Percentiles rank a stretch among this genome's conserved stretches.
These are phyloP conservation scores for Halophytophthora polymorphica DNA, from an alignment of 352 stramenopile genomes.

Conservation along the genomic window DNA sequence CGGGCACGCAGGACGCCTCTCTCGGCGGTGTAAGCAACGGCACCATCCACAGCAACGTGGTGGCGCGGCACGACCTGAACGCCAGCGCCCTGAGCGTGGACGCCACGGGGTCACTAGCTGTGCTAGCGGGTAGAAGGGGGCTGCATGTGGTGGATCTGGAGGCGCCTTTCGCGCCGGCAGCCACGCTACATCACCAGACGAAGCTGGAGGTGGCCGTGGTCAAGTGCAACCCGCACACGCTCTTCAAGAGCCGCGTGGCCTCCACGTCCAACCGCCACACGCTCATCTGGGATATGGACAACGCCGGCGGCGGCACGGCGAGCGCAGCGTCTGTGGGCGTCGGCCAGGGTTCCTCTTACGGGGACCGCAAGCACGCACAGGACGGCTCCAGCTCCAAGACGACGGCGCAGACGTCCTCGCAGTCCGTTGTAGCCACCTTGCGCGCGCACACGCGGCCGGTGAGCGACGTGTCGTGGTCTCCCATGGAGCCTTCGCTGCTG, in stretches of 20 bases:
- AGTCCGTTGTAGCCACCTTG: constrained; percentile 70
- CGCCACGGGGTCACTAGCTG: constrained; percentile 57
- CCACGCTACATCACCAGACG: constrained; percentile 75
- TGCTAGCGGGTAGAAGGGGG: constrained; percentile 64
- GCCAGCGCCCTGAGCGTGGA: constrained; percentile 71
- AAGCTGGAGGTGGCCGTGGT: constrained; percentile 80
- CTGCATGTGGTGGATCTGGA: constrained; percentile 77
- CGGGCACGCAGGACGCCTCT: constrained; percentile 7
- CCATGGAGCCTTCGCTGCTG: constrained; percentile 63
- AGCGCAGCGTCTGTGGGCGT: constrained; percentile 18
- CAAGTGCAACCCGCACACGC: constrained; percentile 70
- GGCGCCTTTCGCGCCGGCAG: constrained; percentile 46
- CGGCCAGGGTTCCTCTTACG: constrained; percentile 13
- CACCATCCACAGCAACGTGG: constrained; percentile 52
- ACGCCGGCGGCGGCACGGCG: constrained; percentile 12
- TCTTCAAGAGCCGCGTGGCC: constrained; percentile 64
- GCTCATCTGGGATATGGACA: constrained; percentile 72
- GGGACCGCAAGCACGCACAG: constrained; percentile 18
- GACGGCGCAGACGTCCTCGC: constrained; percentile 21
- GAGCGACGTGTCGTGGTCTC: constrained; percentile 76
- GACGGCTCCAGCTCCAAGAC: constrained; percentile 1
- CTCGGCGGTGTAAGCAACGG: constrained; percentile 12
- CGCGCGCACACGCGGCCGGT: constrained; percentile 71
- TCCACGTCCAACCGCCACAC: constrained; percentile 82
- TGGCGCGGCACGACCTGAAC: constrained; percentile 61